Evolutionary conservation across 2,329 filamentous ascomycete species (phyloP), one percentile per base, ranked within the genome.

Genomic region (Pseudopyrenochaeta lycopersici): DNA sequence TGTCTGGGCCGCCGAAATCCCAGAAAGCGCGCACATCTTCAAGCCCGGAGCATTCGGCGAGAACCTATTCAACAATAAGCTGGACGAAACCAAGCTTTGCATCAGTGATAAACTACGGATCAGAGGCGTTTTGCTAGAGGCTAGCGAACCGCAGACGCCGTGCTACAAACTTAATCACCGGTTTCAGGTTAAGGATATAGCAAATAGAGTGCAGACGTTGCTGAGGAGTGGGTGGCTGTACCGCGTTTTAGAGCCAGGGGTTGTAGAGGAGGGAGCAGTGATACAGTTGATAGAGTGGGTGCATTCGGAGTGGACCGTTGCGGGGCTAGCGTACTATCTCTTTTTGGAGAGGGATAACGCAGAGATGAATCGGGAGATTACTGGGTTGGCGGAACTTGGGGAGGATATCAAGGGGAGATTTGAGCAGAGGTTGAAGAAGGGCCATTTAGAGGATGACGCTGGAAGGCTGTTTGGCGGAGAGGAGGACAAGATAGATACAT

Each of bases 111-210:
- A 85, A 11, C 76, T 87, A 15, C 75, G 79, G 0, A 79, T 88
- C 7, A 71, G 82, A 0, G 73, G 40, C 2, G 77, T 85, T 0
- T 52, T 85, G 2, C 77, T 88, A 0, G 83, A 89, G 61, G 83
- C 89, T 20, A 84, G 81, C 56, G 75, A 88, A 18, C 87, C 87
- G 0, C 80, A 87, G 14, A 82, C 86, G 60, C 87, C 87, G 9
- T 89, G 87, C 74, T 89, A 84, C 76, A 90, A 89, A 67, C 80
- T 90, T 7, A 90, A 89, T 66, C 86, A 89, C 62, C 84, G 87
- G 1, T 90, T 90, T 69, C 79, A 82, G 30, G 75, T 88, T 9
- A 85, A 84, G 62, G 83, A 86, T 55, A 88, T 89, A 71, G 84
- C 86, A 3, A 82, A 82, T 0, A 76, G 80, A 17, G 84, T 85